Evolutionary conservation across 176 grass and related monocot genomes (phyloP), one percentile per base, ranked within the genome.

Genomic region (Zoysia pacifica): DNA sequence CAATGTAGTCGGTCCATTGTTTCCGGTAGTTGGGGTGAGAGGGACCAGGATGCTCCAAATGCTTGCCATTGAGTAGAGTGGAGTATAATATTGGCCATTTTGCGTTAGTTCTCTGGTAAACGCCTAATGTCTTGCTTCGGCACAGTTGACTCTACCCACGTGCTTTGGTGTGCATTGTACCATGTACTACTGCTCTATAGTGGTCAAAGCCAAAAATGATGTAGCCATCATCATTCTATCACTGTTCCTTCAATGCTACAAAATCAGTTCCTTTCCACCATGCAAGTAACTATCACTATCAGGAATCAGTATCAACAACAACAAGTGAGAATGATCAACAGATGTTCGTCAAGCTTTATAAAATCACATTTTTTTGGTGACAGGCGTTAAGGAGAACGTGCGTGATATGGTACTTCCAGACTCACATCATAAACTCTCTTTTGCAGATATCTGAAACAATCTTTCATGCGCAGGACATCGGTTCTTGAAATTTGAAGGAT

Each of bases 401-500:
- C 28, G 70, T 87, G 40, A 20, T 77, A 45, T 64, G 44, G 9
- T 64, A n/a, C 55, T 62, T 45, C 1, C 73, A 36, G 3, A 47
- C 75, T 62, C 37, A 52, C 74, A 43, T 6, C 52, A 7, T 16
- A n/a, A 46, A 41, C 46, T 75, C 39, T 15, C 11, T 37, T 52
- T 52, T 6, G 11, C 55, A n/a, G 69, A 75, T 47, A 70, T 75
- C 54, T 88, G 62, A 88, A 53, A 47, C 5, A 7, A 1, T 50
- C 41, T 80, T 13, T 50, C 55, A 65, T 81, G 11, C 4, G 67
- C 77, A 89, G 77, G 48, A 19, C 49, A 67, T 82, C 15, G 11
- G 11, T 47, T 81, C 62, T 60, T 77, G 11, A 89, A 77, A 28
- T 7, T 63, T 80, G 65, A 81, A 81, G 49, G 72, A 81, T 51